A percentile compares a stretch with the other conserved stretches of the same genome.
phyloP scores from a whole-genome alignment of 2,329 filamentous ascomycete genomes.

The Myriosclerotinia curreyana region DNA sequence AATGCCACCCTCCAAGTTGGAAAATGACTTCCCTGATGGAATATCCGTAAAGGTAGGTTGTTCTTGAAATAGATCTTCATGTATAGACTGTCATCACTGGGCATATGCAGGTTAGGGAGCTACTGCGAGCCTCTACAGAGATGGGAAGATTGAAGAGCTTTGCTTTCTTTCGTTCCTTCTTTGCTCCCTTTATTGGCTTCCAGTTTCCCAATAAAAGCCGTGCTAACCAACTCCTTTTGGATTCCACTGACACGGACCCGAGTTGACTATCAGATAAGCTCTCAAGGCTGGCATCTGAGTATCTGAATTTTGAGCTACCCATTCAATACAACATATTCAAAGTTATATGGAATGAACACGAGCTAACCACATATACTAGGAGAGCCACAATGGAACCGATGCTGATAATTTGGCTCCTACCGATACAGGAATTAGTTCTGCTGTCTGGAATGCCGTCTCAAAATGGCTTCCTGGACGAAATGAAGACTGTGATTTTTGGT shows the following conservation, averaged over 20 bases:
- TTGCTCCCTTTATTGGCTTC: not conserved
- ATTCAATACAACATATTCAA: not conserved
- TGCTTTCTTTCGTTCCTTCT: no score
- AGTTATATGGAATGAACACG: not conserved
- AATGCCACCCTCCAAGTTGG: not conserved
- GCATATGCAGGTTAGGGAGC: no score
- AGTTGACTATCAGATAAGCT: not conserved
- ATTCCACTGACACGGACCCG: no score
- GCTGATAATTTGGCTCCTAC: not conserved
- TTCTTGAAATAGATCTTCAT: no score
- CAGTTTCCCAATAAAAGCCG: no score
- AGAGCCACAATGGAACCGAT: not conserved
- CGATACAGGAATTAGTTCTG: not conserved
- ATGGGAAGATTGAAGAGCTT: no score
- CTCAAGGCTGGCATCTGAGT: not conserved
- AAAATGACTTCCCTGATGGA: not conserved
- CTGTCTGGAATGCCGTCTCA: not conserved
- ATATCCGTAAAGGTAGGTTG: not conserved
- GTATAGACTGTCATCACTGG: no score
- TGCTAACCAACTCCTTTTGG: no score
- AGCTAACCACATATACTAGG: not conserved
- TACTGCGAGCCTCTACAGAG: no score
- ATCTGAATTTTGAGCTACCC: not conserved
- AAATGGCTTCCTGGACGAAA: not conserved
- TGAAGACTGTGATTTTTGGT: not conserved